A percentile compares a stretch with the other conserved stretches of the same genome.
These are phyloP conservation scores for Hypoxylon crocopeplum DNA, from an alignment of 495 filamentous ascomycete genomes.

Conservation along the genomic window DNA sequence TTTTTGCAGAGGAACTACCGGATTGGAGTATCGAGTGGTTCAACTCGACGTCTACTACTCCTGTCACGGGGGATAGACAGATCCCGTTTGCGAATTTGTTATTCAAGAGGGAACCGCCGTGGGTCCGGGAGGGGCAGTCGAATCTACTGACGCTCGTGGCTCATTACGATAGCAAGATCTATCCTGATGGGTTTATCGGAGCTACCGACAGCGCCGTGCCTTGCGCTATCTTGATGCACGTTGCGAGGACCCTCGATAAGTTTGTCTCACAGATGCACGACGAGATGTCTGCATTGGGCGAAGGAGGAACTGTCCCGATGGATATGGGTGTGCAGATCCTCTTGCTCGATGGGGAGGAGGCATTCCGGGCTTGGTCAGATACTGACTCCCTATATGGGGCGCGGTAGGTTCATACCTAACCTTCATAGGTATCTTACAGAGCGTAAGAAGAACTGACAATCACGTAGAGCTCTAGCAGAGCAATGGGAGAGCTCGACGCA, in stretches of 20 bases:
- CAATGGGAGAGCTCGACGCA: slow-evolving; percentile 72
- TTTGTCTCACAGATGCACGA: slow-evolving; percentile 84
- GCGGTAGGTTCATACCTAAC: slow-evolving; percentile 52
- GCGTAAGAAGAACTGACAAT: slow-evolving; percentile 16
- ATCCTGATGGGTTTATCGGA: slow-evolving; percentile 88
- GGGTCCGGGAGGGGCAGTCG: slow-evolving; percentile 73
- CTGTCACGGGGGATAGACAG: slow-evolving; percentile 67
- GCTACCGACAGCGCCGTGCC: slow-evolving; percentile 93
- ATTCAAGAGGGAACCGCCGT: slow-evolving; percentile 88
- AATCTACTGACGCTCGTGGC: slow-evolving; percentile 85
- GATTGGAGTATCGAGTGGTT: slow-evolving; percentile 82
- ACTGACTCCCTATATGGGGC: slow-evolving; percentile 88
- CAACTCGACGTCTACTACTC: slow-evolving; percentile 85
- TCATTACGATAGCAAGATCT: slow-evolving; percentile 89
- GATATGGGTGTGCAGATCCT: slow-evolving; percentile 88
- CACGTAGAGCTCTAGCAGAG: slow-evolving; percentile 69
- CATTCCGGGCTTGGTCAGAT: slow-evolving; percentile 78
- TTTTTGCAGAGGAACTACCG: slow-evolving; percentile 75
- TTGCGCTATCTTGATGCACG: slow-evolving; percentile 90
- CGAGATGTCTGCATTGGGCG: slow-evolving; percentile 66
- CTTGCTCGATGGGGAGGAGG: slow-evolving; percentile 93
- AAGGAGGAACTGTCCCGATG: slow-evolving; percentile 63
- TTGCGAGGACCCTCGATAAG: slow-evolving; percentile 77
- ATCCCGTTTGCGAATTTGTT: slow-evolving; percentile 89
- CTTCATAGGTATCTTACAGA: not conserved